Evolutionary conservation across 208 protist genomes (phyloP), one percentile per base, ranked within the genome.

Genomic region (Wallacemonas sp.): DNA sequence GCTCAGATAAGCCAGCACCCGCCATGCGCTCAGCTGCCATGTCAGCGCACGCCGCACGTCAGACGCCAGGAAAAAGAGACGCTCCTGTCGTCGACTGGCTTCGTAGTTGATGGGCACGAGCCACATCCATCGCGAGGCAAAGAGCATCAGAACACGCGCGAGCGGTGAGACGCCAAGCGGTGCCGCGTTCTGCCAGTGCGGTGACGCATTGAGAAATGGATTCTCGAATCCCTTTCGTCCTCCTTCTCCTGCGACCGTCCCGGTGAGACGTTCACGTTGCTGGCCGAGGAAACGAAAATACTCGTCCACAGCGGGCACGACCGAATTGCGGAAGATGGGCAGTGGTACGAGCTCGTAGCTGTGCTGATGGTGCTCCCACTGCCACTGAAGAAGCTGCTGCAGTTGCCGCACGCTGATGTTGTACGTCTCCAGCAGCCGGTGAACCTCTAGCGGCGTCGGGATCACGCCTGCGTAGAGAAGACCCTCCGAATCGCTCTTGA

Each of bases 361-460:
- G 66, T 79, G 71, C 63, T 91, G 85, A 55, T 88, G 67, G 59
- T 86, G 67, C 66, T 91, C 85, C 78, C 81, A 91, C 61, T 91
- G 85, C 85, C 85, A 91, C 60, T 84, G 81, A 4, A 91, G 52
- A 4, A 91, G 71, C 64, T 88, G 85, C 64, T 88, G 76, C 36
- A 88, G 48, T 38, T 91, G 80, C 1, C 64, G 57, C 12, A 88
- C 71, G 50, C 54, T 76, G n/a, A 87, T 72, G 71, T 83, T 69
- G 60, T 82, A 86, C 55, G 62, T 59, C 37, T 75, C 60, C 15
- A 73, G 64, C 21, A 63, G 44, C 27, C 71, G 74, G 45, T 87
- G 84, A 61, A 87, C 41, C 68, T 87, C 80, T 34, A 77, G 48
- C 13, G 78, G 75, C 1, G 74, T 78, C 3, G 74, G 72, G 41